Evolutionary conservation across 73 alveolate genomes (phyloP), one percentile per base, ranked within the genome.

Genomic region (Effrenium voratum): DNA sequence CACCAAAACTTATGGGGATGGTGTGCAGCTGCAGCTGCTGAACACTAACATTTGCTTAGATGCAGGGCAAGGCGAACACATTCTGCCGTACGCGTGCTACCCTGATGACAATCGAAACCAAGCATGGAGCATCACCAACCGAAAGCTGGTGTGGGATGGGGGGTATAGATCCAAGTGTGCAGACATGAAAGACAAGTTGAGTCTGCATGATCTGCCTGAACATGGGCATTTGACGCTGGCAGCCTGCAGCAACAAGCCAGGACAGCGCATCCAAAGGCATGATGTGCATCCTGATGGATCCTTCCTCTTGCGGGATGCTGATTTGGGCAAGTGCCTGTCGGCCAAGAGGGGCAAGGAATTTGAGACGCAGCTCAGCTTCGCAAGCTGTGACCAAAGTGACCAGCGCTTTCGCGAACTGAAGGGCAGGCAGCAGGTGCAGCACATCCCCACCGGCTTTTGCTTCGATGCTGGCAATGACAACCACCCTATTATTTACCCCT

Each of bases 401-500:
- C 97, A 90, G 40, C 75, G 97, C 10, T 90, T 90, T 40, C 70
- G 97, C 5, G 97, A 90, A 75, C 87, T 90, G 47, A 52, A 55
- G 30, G 75, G 47, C 34, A 86, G 97, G 2, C 63, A 90, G 36
- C 97, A 90, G 73, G 87, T 90, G 32, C 97, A 90, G 34, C 97
- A 90, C 30, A 87, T 90, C 57, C 12, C 41, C 40, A 90, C 97
- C 2, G 87, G 97, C 55, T 90, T 45, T 57, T 90, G 97, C 26
- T 36, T 90, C n/a, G 97, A 90, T 47, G 66, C 87, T n/a, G 97
- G 97, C 66, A 70, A 72, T 12, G 92, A 73, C n/a, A 47, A 72
- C 30, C 76, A 86, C 26, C 97, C 97, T 10, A 90, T 90, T 47
- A 86, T 90, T 44, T 90, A 90, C 59, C 97, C 97, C 19, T 90